These are phyloP conservation scores for Microbotryum intermedium DNA, from an alignment of 1,284 basidiomycete genomes.

Conservation along the genomic window DNA sequence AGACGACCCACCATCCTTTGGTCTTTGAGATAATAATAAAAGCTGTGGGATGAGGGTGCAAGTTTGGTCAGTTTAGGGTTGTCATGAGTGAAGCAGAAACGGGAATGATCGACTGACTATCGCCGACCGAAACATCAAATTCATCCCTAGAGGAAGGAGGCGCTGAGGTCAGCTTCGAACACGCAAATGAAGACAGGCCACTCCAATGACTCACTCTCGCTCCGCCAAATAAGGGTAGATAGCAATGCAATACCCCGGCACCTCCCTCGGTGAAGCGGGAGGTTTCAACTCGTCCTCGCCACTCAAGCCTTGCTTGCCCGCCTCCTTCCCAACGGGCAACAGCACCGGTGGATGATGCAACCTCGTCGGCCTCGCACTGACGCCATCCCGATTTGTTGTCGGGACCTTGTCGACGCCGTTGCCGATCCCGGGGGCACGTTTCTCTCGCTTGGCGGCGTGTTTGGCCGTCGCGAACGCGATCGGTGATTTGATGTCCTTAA, in stretches of 20 bases:
- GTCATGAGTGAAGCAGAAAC: not conserved
- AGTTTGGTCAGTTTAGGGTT: not conserved
- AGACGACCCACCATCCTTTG: constrained; percentile 98
- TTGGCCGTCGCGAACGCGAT: constrained; percentile 91
- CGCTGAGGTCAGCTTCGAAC: too few relatives aligned
- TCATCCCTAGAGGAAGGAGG: constrained; percentile 52
- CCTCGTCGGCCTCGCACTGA: constrained; percentile 30
- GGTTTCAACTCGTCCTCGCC: constrained; percentile 17
- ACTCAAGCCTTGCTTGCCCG: not conserved
- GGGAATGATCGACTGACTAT: constrained; percentile 32
- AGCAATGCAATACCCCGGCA: constrained; percentile 43
- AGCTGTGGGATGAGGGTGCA: constrained; percentile 58
- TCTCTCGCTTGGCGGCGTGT: constrained; percentile 57
- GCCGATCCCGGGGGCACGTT: constrained; percentile 26
- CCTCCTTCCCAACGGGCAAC: constrained; percentile 32
- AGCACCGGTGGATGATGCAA: constrained; percentile 38
- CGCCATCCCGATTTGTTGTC: not conserved
- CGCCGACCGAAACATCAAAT: constrained; percentile 81
- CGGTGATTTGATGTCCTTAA: constrained; percentile 94
- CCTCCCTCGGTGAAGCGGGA: constrained; percentile 29
- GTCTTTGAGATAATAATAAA: constrained; percentile 89
- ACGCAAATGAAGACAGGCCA: not conserved
- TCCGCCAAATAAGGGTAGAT: constrained; percentile 43
- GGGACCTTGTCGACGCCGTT: constrained; percentile 14
- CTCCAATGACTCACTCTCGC: constrained; percentile 17